phyloP scores from a whole-genome alignment of 805 yeast genomes.

The Torulaspora maleeae region DNA sequence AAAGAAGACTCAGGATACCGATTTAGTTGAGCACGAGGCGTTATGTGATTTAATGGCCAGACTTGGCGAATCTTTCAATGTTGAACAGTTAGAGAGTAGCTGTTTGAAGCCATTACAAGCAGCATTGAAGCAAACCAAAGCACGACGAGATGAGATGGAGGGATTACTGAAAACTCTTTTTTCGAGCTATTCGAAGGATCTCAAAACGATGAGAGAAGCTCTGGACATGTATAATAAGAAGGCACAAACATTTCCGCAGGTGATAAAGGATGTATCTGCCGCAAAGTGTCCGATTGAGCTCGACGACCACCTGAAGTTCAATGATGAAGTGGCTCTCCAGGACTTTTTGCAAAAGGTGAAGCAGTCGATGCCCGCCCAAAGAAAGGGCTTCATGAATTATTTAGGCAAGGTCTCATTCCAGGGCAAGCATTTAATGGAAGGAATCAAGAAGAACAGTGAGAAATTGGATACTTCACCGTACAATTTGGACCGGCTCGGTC shows the following conservation, averaged over 20 bases:
- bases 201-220: slow-evolving; percentile 11
- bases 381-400: slow-evolving; percentile 3
- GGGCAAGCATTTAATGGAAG: slow-evolving; percentile 25
- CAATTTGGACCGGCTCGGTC: slow-evolving; percentile 36
- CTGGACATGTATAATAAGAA: neutral
- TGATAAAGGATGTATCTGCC: neutral
- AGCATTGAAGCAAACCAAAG: slow-evolving; percentile 5
- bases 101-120: slow-evolving; percentile 13
- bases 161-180: slow-evolving; percentile 8
- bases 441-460: slow-evolving; percentile 20
- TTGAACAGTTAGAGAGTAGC: slow-evolving; percentile 1
- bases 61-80: neutral
- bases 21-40: slow-evolving; percentile 4
- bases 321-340: slow-evolving; percentile 16
- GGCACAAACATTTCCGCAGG: neutral
- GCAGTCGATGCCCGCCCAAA: slow-evolving; percentile 15
- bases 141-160: slow-evolving; percentile 10
- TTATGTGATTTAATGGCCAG: neutral
- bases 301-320: slow-evolving; percentile 18
- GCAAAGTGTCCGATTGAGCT: slow-evolving; percentile 12
- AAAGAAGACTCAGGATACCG: neutral
- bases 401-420: slow-evolving; percentile 29
- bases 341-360: slow-evolving; percentile 12
- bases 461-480: slow-evolving; percentile 29
- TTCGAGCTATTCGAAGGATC: slow-evolving; percentile 11